These are phyloP conservation scores for Alliaria petiolata DNA, from an alignment of 345 rosid species.

Conservation along the genomic window DNA sequence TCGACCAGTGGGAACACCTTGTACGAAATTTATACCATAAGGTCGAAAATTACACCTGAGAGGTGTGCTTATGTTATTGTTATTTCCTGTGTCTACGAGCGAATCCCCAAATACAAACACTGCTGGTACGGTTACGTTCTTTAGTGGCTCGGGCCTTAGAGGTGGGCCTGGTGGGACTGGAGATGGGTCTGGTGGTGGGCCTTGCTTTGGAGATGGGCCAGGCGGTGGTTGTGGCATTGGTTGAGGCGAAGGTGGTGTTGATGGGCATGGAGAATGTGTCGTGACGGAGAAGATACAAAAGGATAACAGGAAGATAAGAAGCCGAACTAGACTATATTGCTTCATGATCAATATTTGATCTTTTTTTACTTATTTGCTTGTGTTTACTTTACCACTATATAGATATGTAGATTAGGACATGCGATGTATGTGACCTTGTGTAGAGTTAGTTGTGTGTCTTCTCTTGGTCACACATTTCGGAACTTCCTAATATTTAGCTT, in stretches of 20 bases:
- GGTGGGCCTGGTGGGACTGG: no score
- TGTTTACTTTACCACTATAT: not conserved
- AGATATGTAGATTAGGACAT: not conserved
- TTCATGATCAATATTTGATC: not conserved
- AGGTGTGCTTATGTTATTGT: not conserved
- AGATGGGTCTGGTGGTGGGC: not conserved
- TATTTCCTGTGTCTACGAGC: not conserved
- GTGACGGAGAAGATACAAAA: not conserved
- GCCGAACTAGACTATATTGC: not conserved
- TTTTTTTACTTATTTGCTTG: not conserved
- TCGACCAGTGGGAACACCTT: not conserved
- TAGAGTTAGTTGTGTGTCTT: not conserved
- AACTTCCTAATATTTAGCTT: not conserved
- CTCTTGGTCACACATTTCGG: not conserved
- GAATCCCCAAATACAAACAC: not conserved
- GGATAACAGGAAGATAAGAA: not conserved
- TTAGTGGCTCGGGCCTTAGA: not conserved
- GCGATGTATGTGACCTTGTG: not conserved
- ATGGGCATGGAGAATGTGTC: not conserved
- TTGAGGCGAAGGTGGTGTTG: not conserved
- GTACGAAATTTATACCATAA: not conserved
- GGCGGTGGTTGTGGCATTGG: no score
- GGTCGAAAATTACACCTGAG: not conserved
- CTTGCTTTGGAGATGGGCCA: no score
- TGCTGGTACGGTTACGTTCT: not conserved